A percentile compares a stretch with the other conserved stretches of the same genome.
phyloP scores from a whole-genome alignment of 495 filamentous ascomycete genomes.

The Glutinoglossum americanum region DNA sequence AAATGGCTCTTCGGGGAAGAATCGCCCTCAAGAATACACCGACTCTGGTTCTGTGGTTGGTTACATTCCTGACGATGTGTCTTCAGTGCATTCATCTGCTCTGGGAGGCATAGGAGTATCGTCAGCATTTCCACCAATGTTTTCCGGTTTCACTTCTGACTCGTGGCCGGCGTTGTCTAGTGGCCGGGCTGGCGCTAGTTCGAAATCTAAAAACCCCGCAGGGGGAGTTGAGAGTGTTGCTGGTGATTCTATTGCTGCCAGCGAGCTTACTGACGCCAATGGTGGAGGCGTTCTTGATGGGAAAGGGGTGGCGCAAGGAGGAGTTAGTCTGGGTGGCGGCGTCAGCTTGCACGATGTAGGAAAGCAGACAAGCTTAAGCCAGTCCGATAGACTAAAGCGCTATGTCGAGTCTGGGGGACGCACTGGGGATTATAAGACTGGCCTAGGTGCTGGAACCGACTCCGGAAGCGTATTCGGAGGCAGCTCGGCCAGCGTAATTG shows the following conservation, averaged over 20 bases:
- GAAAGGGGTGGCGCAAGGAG: conserved; percentile 53
- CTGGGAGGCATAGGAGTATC: conserved; percentile 61
- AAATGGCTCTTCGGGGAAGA: conserved; percentile 29
- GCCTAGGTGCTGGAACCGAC: conserved; percentile 21
- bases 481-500: conserved; percentile 33
- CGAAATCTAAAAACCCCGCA: conserved; percentile 35
- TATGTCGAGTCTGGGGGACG: conserved; percentile 70
- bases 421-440: conserved; percentile 29
- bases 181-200: conserved; percentile 22
- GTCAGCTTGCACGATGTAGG: conserved; percentile 52
- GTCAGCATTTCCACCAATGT: conserved; percentile 83
- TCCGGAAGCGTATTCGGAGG: conserved; percentile 54
- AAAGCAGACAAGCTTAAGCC: conserved; percentile 65
- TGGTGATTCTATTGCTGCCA: conserved; percentile 75
- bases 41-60: conserved; percentile 75
- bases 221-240: conserved; percentile 55
- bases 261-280: conserved; percentile 64
- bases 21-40: conserved; percentile 44
- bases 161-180: conserved; percentile 64
- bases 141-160: conserved; percentile 71
- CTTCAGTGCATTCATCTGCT: conserved; percentile 82
- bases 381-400: conserved; percentile 61
- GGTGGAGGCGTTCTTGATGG: conserved; percentile 43
- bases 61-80: conserved; percentile 94
- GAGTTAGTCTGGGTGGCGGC: conserved; percentile 64